phyloP scores from a whole-genome alignment of 179 eudicot species.

The Beta lomatogona region DNA sequence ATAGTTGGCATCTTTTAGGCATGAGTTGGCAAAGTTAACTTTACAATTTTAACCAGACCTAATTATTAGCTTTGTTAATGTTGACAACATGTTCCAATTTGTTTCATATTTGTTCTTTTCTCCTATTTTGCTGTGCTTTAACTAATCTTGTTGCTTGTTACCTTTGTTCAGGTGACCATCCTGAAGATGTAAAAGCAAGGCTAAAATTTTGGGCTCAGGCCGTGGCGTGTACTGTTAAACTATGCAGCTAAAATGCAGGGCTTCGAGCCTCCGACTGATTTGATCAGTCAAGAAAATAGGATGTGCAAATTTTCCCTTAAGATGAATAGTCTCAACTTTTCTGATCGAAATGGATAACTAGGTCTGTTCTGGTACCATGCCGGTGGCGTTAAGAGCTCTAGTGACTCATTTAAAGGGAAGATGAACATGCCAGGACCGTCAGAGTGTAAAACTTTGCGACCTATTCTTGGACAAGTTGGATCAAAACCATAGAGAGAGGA shows the following conservation, averaged over 20 bases:
- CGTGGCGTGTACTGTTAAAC: conserved; percentile 62
- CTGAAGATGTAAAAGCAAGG: conserved; percentile 71
- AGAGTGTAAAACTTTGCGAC: conserved; percentile 22
- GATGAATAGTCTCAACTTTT: conserved; percentile 21
- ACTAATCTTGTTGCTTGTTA: not conserved
- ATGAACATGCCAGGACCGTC: conserved; percentile 17
- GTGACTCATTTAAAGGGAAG: conserved; percentile 25
- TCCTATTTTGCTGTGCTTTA: conserved; percentile 3
- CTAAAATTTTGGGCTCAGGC: conserved; percentile 70
- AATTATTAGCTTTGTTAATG: not conserved
- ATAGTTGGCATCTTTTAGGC: conserved; percentile 22
- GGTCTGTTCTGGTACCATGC: conserved; percentile 12
- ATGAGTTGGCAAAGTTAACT: conserved; percentile 24
- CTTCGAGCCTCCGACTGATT: conserved; percentile 1
- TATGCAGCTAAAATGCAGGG: conserved; percentile 44
- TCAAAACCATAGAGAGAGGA: conserved; percentile 7
- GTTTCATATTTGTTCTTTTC: conserved; percentile 1
- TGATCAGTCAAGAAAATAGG: conserved; percentile 24
- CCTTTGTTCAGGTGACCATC: conserved; percentile 55
- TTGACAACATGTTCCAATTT: not conserved
- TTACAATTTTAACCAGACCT: not conserved
- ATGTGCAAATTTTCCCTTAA: conserved; percentile 3
- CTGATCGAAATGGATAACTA: conserved; percentile 2
- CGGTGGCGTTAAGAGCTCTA: not conserved
- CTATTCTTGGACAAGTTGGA: conserved; percentile 26